These are phyloP conservation scores for Kwoniella europaea DNA, from an alignment of 768 basidiomycete genomes.

Conservation along the genomic window DNA sequence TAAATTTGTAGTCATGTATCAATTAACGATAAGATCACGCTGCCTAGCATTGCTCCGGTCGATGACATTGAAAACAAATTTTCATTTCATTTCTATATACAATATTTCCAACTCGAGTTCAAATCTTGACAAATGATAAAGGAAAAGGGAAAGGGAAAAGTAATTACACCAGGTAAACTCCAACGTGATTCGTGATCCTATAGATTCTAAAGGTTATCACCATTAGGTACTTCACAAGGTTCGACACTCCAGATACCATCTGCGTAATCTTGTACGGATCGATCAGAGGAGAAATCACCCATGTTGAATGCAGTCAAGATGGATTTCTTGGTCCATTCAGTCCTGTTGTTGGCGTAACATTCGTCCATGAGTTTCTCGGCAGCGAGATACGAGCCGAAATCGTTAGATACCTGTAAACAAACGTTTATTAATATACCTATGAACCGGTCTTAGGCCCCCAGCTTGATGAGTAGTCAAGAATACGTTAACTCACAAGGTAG, in stretches of 20 bases:
- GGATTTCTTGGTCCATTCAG: conserved; percentile 84
- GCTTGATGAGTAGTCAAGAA: not conserved
- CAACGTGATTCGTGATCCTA: not conserved
- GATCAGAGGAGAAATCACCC: conserved; percentile 96
- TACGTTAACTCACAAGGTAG: conserved; percentile 38
- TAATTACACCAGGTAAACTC: not conserved
- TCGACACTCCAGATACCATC: conserved; percentile 61
- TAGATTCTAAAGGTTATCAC: conserved; percentile 17
- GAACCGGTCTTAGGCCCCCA: not conserved
- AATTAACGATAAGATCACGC: not conserved
- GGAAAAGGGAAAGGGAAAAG: not conserved
- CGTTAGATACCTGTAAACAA: conserved; percentile 69
- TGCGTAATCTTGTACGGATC: conserved; percentile 85
- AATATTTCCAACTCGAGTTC: not conserved
- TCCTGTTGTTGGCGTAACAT: conserved; percentile 74
- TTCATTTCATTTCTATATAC: not conserved
- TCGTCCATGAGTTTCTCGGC: conserved; percentile 86
- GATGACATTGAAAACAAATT: too few relatives aligned
- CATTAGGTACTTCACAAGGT: conserved; percentile 41
- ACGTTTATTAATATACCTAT: not conserved
- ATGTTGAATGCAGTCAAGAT: conserved; percentile 65
- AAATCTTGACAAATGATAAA: too few relatives aligned
- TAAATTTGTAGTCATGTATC: not conserved
- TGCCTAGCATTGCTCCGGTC: not conserved
- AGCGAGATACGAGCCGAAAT: conserved; percentile 90